phyloP scores from a whole-genome alignment of 1,284 basidiomycete species.

The Violaceomyces palustris region DNA sequence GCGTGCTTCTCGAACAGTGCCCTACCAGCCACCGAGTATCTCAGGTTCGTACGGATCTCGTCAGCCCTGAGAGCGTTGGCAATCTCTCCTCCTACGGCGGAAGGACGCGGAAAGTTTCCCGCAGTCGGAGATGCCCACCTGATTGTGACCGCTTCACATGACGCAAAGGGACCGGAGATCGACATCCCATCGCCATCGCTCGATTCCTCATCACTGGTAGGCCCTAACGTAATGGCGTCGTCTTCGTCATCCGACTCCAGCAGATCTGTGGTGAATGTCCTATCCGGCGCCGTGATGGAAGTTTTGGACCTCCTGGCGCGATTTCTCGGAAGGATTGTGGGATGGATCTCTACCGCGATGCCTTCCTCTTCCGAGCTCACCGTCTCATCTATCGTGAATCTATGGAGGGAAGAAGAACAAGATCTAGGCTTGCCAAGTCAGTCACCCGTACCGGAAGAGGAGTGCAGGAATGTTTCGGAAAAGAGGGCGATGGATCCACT shows the following conservation, averaged over 20 bases:
- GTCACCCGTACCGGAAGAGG: too few relatives aligned
- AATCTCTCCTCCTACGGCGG: not conserved
- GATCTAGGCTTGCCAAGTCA: too few relatives aligned
- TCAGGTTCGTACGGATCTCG: constrained; percentile 2
- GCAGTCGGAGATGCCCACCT: constrained; percentile 13
- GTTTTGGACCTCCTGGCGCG: constrained; percentile 3
- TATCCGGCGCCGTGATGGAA: constrained; percentile 6
- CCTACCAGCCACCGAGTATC: too few relatives aligned
- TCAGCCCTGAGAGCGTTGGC: constrained; percentile 10
- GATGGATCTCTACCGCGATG: constrained; percentile 24
- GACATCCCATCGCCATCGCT: not conserved
- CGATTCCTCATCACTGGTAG: not conserved
- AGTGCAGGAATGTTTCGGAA: too few relatives aligned
- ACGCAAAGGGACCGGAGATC: constrained; percentile 14
- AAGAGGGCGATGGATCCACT: too few relatives aligned
- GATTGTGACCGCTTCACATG: constrained; percentile 16
- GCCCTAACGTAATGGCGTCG: constrained; percentile 6
- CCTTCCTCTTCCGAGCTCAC: constrained; percentile 4
- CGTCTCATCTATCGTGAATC: constrained; percentile 21
- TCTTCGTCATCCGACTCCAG: constrained; percentile 4
- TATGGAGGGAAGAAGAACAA: too few relatives aligned
- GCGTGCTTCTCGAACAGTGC: too few relatives aligned
- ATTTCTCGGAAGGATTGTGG: constrained; percentile 10
- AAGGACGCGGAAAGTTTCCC: constrained; percentile 2
- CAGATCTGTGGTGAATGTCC: constrained; percentile 7